Evolutionary conservation across 2,329 filamentous ascomycete species (phyloP), one percentile per base, ranked within the genome.

Genomic region (Graphiopsis chlorocephala): DNA sequence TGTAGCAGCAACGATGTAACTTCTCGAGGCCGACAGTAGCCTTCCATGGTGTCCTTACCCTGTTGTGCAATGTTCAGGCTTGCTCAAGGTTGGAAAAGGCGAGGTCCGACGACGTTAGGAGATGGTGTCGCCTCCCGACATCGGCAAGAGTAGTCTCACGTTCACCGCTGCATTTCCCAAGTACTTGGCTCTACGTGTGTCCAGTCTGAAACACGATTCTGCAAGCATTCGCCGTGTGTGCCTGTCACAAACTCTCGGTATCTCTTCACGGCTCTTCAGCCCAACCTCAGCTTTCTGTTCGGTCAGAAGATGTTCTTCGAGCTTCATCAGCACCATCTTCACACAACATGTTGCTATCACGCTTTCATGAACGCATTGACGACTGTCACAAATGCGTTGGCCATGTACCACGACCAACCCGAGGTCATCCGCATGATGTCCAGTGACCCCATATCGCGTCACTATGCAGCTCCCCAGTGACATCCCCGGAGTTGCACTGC

Each of bases 381-480:
- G 38, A 12, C 38, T 45, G 10, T 45, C 38, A 45, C 38, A 4
- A 45, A 38, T 56, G 53, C 20, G 31, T 31, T 56, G 53, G 53
- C 53, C 5, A 56, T 35, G 35, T 58, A n/a, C 23, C 14, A 15
- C 20, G 4, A 45, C 29, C 11, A 38, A 15, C 47, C 42, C 56
- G 45, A 61, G 11, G 12, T 50, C 45, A 33, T 23, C 42, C 45
- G n/a, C 20, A 25, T 10, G 7, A 8, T 31, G 38, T 29, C 57
- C 57, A 48, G 29, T 50, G 28, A 50, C 42, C 58, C 58, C 29
- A 52, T 29, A 25, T 15, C 58, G 58, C 58, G 58, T 61, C 58
- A 61, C 58, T 25, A 20, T 20, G 45, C 28, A 45, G 14, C 26
- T 33, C 45, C 58, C 29, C 42, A 26, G 45, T 61, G 20, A 61